Percentiles rank a stretch among this genome's conserved stretches.
These are phyloP conservation scores for Panaeolus papilionaceus DNA, from an alignment of 768 basidiomycete genomes.

Conservation along the genomic window DNA sequence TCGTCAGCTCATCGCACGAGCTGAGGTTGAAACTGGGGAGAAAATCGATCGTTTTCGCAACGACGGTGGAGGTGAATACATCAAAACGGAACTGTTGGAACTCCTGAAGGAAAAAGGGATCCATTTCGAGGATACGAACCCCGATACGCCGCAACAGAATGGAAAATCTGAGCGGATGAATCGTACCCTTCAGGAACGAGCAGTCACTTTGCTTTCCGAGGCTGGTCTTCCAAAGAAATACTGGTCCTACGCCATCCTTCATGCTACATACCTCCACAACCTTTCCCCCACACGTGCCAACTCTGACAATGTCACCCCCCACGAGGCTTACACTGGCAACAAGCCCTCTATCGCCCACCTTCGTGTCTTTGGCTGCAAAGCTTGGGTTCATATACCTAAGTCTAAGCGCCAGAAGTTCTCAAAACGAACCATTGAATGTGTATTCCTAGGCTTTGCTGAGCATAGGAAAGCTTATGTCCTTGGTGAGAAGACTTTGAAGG, in stretches of 20 bases:
- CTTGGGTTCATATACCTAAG: constrained; percentile 29
- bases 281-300: constrained; percentile 32
- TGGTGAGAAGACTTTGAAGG: neutral
- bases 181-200: constrained; percentile 17
- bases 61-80: constrained; percentile 18
- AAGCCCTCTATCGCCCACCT: constrained; percentile 37
- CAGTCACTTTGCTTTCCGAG: constrained; percentile 33
- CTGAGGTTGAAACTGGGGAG: constrained; percentile 18
- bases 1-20: neutral
- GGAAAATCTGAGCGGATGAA: constrained; percentile 17
- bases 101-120: constrained; percentile 20
- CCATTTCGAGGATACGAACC: constrained; percentile 17
- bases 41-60: constrained; percentile 3
- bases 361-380: constrained; percentile 35
- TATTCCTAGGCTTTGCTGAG: constrained; percentile 20
- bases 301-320: constrained; percentile 28
- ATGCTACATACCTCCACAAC: constrained; percentile 42
- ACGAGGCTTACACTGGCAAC: constrained; percentile 26
- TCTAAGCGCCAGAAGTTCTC: constrained; percentile 30
- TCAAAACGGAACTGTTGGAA: constrained; percentile 11
- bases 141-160: constrained; percentile 18
- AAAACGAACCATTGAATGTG: constrained; percentile 20
- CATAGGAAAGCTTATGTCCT: constrained; percentile 20
- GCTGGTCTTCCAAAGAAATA: constrained; percentile 27
- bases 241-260: constrained; percentile 40